These are phyloP conservation scores for Colletotrichum liaoningense DNA, from an alignment of 2,329 filamentous ascomycete species.

Conservation along the genomic window DNA sequence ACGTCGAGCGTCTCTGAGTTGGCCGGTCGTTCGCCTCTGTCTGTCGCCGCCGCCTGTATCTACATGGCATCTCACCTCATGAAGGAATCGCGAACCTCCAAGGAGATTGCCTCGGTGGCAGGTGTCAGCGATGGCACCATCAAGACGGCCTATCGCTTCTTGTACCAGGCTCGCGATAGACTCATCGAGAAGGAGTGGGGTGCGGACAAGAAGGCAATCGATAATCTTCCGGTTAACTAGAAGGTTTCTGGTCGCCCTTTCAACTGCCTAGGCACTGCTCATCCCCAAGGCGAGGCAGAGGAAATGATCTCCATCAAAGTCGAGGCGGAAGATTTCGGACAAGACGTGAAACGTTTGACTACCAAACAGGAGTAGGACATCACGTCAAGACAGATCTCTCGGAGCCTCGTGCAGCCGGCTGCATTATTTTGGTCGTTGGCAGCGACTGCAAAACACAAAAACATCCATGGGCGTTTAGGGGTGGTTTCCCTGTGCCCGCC, in stretches of 20 bases:
- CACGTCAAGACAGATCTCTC: neutral
- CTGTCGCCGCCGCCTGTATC: slow-evolving; percentile 94
- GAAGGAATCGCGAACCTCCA: slow-evolving; percentile 81
- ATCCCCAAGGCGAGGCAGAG: neutral
- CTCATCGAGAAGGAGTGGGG: slow-evolving; percentile 83
- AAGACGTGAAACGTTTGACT: neutral
- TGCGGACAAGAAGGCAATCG: slow-evolving; percentile 75
- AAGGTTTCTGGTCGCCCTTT: slow-evolving; percentile 9
- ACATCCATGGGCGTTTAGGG: slow-evolving; percentile 8
- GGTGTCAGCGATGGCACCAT: slow-evolving; percentile 98
- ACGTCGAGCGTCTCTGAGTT: slow-evolving; percentile 83
- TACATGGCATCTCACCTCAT: slow-evolving; percentile 94
- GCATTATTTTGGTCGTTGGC: neutral
- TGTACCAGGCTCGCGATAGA: slow-evolving; percentile 79
- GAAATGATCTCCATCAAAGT: neutral
- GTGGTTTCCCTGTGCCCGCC: slow-evolving; percentile 20
- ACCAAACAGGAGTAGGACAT: too few species aligned
- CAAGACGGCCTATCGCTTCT: slow-evolving; percentile 91
- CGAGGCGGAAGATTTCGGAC: neutral
- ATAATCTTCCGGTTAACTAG: slow-evolving; percentile 69
- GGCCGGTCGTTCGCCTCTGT: slow-evolving; percentile 92
- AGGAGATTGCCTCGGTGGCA: slow-evolving; percentile 85
- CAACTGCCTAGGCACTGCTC: neutral
- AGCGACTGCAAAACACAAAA: neutral
- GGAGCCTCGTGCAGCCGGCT: neutral